phyloP scores from a whole-genome alignment of 352 stramenopile species.

The Phytophthora palmivora region DNA sequence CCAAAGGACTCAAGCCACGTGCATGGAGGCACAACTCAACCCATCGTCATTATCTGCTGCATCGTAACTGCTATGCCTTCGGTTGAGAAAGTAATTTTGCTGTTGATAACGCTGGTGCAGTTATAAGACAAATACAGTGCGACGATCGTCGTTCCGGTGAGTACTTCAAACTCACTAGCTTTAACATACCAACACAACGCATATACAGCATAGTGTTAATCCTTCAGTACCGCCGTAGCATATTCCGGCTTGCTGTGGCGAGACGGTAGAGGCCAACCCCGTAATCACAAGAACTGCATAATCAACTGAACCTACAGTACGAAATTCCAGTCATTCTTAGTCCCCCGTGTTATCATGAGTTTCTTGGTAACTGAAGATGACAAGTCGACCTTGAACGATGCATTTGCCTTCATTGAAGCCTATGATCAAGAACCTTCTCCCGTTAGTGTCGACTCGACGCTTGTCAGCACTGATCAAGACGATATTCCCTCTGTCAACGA shows the following conservation, averaged over 20 bases:
- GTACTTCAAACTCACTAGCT: too few species aligned
- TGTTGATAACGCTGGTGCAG: background rate
- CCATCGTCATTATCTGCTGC: slow-evolving; percentile 2
- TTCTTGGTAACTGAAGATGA: slow-evolving; percentile 30
- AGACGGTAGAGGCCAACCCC: too few species aligned
- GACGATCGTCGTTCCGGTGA: too few species aligned
- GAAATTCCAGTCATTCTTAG: background rate
- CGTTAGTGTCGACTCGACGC: slow-evolving; percentile 7
- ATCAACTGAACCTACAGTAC: background rate
- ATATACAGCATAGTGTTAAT: too few species aligned
- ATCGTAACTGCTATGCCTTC: background rate
- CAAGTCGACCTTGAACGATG: slow-evolving; percentile 25
- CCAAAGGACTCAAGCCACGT: slow-evolving; percentile 8
- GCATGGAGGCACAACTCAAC: slow-evolving; percentile 5
- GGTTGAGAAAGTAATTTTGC: background rate
- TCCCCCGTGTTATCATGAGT: slow-evolving; percentile 21
- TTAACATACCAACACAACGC: too few species aligned
- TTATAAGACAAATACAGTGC: too few species aligned
- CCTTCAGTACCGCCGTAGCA: too few species aligned
- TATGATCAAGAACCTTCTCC: slow-evolving; percentile 2
- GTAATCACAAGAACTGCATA: slow-evolving; percentile 14
- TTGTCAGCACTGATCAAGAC: slow-evolving; percentile 7
- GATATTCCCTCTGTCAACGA: slow-evolving; percentile 17
- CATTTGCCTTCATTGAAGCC: slow-evolving; percentile 37
- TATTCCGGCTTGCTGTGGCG: too few species aligned